phyloP scores from a whole-genome alignment of 2,329 filamentous ascomycete genomes.

The Aspergillus hortae region DNA sequence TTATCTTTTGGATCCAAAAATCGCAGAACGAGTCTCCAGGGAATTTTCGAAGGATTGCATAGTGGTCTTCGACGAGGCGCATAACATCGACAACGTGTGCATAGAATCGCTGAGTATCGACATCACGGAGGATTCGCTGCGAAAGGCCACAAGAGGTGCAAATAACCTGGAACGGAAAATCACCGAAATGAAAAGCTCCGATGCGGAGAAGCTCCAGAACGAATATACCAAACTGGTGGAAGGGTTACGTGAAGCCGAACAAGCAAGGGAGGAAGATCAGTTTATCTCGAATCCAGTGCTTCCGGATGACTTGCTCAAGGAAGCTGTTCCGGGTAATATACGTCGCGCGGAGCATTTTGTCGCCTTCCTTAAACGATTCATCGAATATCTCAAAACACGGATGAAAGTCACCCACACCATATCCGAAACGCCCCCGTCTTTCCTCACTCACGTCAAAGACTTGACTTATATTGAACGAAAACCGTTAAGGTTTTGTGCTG shows the following conservation, averaged over 20 bases:
- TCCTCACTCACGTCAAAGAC: constrained; percentile 87
- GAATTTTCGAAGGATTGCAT: constrained; percentile 98
- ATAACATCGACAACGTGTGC: constrained; percentile 99
- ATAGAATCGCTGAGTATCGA: constrained; percentile 97
- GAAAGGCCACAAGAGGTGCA: constrained; percentile 85
- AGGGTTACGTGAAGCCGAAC: constrained; percentile 80
- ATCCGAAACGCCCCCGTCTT: constrained; percentile 92
- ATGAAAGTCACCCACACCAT: constrained; percentile 99
- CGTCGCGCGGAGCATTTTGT: constrained; percentile 93
- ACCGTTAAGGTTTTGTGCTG: constrained; percentile 86
- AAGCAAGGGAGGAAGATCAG: constrained; percentile 85
- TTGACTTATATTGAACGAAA: constrained; percentile 98
- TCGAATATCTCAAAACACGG: constrained; percentile 94
- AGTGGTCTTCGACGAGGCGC: constrained; percentile 96
- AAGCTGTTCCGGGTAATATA: constrained; percentile 96
- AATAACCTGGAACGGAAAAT: constrained; percentile 89
- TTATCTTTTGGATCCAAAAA: constrained; percentile 95
- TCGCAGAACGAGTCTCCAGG: constrained; percentile 89
- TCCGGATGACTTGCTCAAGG: constrained; percentile 88
- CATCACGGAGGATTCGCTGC: constrained; percentile 88
- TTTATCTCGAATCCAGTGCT: constrained; percentile 97
- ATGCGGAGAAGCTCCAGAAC: constrained; percentile 88
- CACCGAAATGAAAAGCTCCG: constrained; percentile 89
- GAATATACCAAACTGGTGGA: constrained; percentile 96
- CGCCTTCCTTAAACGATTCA: constrained; percentile 90